A percentile compares a stretch with the other conserved stretches of the same genome.
Evolutionary conservation across 495 filamentous ascomycete genomes (phyloP).

Genomic region (Aspergillus wentii): DNA sequence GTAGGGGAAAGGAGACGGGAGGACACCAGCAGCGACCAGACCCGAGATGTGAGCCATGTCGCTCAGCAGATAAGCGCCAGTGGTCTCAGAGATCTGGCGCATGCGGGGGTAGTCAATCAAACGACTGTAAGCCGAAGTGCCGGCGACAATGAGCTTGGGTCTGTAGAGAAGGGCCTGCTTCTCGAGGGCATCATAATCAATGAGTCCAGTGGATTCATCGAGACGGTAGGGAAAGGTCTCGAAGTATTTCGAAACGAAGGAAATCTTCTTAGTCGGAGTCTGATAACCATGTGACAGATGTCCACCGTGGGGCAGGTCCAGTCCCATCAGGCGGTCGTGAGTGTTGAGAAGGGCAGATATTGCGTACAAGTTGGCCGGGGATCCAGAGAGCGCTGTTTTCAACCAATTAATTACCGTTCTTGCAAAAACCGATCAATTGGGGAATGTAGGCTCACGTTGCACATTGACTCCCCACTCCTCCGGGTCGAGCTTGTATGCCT

Average conservation of each 20-base stretch:
- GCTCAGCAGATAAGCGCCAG: conserved; percentile 86
- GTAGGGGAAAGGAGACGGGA: conserved; percentile 82
- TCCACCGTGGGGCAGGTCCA: conserved; percentile 93
- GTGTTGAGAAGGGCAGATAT: conserved; percentile 89
- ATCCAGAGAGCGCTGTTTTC: conserved; percentile 77
- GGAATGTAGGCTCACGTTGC: conserved; percentile 58
- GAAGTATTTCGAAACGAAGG: conserved; percentile 96
- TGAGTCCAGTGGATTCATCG: conserved; percentile 83
- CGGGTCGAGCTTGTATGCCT: conserved; percentile 76
- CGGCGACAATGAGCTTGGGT: conserved; percentile 92
- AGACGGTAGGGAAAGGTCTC: conserved; percentile 94
- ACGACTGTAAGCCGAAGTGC: conserved; percentile 91
- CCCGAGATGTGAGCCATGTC: conserved; percentile 99
- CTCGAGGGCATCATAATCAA: conserved; percentile 89
- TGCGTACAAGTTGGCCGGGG: conserved; percentile 92
- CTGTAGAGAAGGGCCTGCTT: conserved; percentile 81
- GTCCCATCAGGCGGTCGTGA: conserved; percentile 94
- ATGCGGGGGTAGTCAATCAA: conserved; percentile 89
- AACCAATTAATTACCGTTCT: conserved; percentile 11
- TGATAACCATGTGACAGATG: conserved; percentile 98
- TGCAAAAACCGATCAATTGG: background rate
- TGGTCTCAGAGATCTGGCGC: conserved; percentile 79
- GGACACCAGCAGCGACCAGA: conserved; percentile 83
- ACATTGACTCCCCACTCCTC: conserved; percentile 98
- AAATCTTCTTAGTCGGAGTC: conserved; percentile 97